Percentiles rank a stretch among this genome's conserved stretches.
phyloP scores from a whole-genome alignment of 768 basidiomycete genomes.

The Tricholoma hemisulphureum region DNA sequence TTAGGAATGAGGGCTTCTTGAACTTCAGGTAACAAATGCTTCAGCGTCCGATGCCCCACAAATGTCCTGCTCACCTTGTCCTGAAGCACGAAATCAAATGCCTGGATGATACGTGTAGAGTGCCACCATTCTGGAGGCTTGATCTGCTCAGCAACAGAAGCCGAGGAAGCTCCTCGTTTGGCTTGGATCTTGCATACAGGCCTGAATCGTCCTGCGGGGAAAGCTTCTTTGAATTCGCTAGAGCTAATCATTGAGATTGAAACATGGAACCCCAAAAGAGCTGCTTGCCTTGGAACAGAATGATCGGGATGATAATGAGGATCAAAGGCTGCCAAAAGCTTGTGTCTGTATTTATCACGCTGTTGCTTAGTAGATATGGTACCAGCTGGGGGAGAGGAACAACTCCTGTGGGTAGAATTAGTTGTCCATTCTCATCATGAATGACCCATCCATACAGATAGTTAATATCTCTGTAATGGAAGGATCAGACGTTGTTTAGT shows the following conservation, averaged over 20 bases:
- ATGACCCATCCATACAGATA: conserved; percentile 53
- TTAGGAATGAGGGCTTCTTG: conserved; percentile 86
- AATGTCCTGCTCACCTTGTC: conserved; percentile 58
- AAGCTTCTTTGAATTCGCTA: conserved; percentile 93
- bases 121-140: conserved; percentile 95
- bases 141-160: conserved; percentile 86
- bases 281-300: conserved; percentile 62
- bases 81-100: conserved; percentile 83
- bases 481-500: neutral
- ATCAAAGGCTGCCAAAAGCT: conserved; percentile 75
- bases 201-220: conserved; percentile 88
- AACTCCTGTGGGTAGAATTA: conserved; percentile 48
- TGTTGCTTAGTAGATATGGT: conserved; percentile 76
- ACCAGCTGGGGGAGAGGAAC: conserved; percentile 74
- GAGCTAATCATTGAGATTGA: conserved; percentile 7
- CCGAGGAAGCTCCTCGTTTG: conserved; percentile 73
- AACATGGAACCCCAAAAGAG: conserved; percentile 2
- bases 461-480: conserved; percentile 66
- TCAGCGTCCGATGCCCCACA: conserved; percentile 1
- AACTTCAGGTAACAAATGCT: conserved; percentile 43
- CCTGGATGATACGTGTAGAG: conserved; percentile 84
- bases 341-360: conserved; percentile 76
- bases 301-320: conserved; percentile 89
- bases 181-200: conserved; percentile 90
- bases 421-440: neutral